Evolutionary conservation across 176 grass and related monocot genomes (phyloP).

Genomic region (Neostapfia colusana): DNA sequence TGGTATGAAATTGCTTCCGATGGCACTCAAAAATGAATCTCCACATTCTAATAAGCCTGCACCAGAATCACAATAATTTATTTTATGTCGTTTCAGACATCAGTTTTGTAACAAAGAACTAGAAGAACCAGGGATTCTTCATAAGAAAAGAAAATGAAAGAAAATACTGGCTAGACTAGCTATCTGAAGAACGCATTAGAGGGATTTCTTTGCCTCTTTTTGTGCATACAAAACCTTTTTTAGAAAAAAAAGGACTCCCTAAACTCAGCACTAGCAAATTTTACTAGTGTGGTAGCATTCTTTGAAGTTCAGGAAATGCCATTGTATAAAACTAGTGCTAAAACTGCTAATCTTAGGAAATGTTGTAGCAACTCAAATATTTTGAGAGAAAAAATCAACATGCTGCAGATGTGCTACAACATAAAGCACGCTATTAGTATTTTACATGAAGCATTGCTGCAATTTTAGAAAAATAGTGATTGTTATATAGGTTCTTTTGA

Average conservation of each 20-base stretch:
- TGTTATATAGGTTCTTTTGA: neutral
- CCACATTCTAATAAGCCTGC: conserved; percentile 85
- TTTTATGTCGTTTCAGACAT: neutral
- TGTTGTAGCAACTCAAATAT: neutral
- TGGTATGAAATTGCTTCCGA: conserved; percentile 67
- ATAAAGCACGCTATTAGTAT: conserved; percentile 1
- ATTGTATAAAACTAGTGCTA: neutral
- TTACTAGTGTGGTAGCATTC: neutral
- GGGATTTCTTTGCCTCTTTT: neutral
- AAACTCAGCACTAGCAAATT: neutral
- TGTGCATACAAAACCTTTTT: neutral
- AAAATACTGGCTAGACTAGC: neutral
- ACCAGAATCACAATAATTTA: conserved; percentile 35
- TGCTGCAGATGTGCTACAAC: neutral
- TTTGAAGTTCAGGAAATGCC: neutral
- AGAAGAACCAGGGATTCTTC: neutral
- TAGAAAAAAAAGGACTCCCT: neutral
- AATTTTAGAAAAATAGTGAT: neutral
- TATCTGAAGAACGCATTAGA: neutral
- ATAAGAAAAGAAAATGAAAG: neutral
- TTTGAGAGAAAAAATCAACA: neutral
- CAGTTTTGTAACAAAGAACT: neutral
- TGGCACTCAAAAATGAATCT: conserved; percentile 75
- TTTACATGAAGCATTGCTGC: neutral
- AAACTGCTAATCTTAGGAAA: conserved; percentile 6